Evolutionary conservation across 2,329 filamentous ascomycete genomes (phyloP), one percentile per base, ranked within the genome.

Genomic region (Phialocephala sp.): DNA sequence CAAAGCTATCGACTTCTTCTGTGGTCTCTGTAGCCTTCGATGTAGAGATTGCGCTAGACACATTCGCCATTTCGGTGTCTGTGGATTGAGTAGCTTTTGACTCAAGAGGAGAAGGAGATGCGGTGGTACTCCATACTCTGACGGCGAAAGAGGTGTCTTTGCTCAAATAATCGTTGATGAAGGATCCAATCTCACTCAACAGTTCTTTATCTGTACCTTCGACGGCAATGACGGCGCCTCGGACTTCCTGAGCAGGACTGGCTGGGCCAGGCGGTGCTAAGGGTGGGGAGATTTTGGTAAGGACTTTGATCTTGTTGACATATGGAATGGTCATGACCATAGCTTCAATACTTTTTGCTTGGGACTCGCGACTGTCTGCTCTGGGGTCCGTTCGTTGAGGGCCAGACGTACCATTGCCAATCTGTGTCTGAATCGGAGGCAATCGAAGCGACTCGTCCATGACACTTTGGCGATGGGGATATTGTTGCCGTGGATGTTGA

Each of bases 141-240:
- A 77, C 64, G 15, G 69, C 59, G 41, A 71, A 76, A 22, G 71
- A 70, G 24, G 66, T 27, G 24, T 77, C 74, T 62, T 71, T 72
- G 24, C 55, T 60, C 24, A 77, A 66, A 45, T 74, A 68, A 4
- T 74, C 70, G 12, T 68, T 84, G 22, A 97, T 86, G 20, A 86
- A 84, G 2, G 83, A 80, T 3, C 92, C 88, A 4, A 91, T 86
- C 11, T 85, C 82, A 1, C 80, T 77, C 11, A 86, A 74, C 24
- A 85, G 71, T n/a, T 74, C 73, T 8, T 76, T 69, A 64, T 89
- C 85, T 20, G 90, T 84, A 0, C 94, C 94, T 77, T 98, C 94
- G 35, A 98, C 81, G 0, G 92, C 90, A 68, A 98, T 89, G 43
- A 97, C 85, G 0, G 91, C 87, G 0, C 94, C 94, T n/a, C 93